Base-by-base conservation (phyloP, 1,284 basidiomycete species). In the Ustilago crameri region DNA sequence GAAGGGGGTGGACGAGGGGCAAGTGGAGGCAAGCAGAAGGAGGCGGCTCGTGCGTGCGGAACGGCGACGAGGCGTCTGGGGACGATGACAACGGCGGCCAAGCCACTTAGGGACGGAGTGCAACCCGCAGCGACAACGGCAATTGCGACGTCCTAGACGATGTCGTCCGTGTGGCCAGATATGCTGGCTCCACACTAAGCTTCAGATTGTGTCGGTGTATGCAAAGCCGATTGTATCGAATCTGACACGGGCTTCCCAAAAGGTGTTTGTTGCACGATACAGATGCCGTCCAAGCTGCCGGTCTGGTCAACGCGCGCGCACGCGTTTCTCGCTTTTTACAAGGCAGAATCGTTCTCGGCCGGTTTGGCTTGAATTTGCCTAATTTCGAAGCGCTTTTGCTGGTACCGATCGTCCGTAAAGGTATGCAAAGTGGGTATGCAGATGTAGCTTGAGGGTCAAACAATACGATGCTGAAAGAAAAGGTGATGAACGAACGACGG, bases 21-120 rank as follows among this genome's bases (percentile, higher is more conserved):
- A 12, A 15, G 22, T 27, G 20, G 35, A 37, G 35, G n/a, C n/a
- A n/a, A 5, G 5, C 23, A 26, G 44, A 34, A 17, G 35, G 5
- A 26, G 49, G 32, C 30, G 62, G 62, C 62, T 65, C 56, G 62
- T 65, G 62, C 62, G 62, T 45, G 12, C 51, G 40, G 38, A 55
- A 46, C 38, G 45, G 34, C 32, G 7, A 15, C 10, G 9, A 14
- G 20, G 35, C 22, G 46, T 18, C 52, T n/a, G 27, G 46, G 17
- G 52, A 12, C 38, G n/a, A 30, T 46, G 3, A n/a, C 9, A 45
- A 47, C 15, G 32, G 44, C 37, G 7, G 37, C 30, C 30, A 30
- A 12, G 12, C 30, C 7, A 30, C 30, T 30, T 30, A 12, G 12
- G 7, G 7, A 12, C 30, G 12, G 30, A 30, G 30, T 30, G 30